Percentiles rank a stretch among this genome's conserved stretches.
Evolutionary conservation across 1,139 yeast species (phyloP).

Genomic region (Barnettozyma hawaiiensis): DNA sequence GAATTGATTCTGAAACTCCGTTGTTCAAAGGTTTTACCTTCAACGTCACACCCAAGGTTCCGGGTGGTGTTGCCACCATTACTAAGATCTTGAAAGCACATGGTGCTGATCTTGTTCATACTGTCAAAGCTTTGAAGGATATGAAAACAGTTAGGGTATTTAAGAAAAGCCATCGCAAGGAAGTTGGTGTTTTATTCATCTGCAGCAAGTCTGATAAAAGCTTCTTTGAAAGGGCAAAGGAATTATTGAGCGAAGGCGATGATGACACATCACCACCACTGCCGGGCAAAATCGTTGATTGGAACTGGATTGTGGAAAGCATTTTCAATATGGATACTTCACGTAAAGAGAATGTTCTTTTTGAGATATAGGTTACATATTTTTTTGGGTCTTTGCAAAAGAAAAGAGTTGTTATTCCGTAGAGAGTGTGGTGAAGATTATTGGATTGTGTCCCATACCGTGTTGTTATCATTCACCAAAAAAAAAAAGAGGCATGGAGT

Average conservation of each 20-base stretch:
- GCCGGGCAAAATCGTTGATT: slow-evolving; percentile 39
- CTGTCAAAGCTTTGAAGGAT: slow-evolving; percentile 25
- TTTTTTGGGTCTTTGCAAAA: no score
- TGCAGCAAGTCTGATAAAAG: slow-evolving; percentile 31
- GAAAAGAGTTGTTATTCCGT: no score
- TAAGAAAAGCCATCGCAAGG: slow-evolving; percentile 13
- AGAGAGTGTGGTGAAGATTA: background rate
- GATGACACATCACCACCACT: no score
- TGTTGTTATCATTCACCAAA: background rate
- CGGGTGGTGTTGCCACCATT: slow-evolving; percentile 64
- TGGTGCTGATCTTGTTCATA: slow-evolving; percentile 44
- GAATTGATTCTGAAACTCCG: slow-evolving; percentile 32
- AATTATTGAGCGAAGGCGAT: slow-evolving; percentile 27
- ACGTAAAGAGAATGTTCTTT: slow-evolving; percentile 11
- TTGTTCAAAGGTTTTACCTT: slow-evolving; percentile 44
- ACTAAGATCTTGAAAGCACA: slow-evolving; percentile 60
- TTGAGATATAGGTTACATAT: background rate
- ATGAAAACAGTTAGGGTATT: slow-evolving; percentile 18
- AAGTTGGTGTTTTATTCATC: slow-evolving; percentile 25
- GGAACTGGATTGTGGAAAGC: slow-evolving; percentile 65
- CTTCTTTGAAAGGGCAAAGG: slow-evolving; percentile 37
- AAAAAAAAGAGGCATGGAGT: slow-evolving; percentile 4
- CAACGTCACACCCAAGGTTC: slow-evolving; percentile 54
- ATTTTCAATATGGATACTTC: slow-evolving; percentile 42
- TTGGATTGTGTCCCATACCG: background rate